These are phyloP conservation scores for Fusarium ambrosium DNA, from an alignment of 2,329 filamentous ascomycete genomes.

Conservation along the genomic window DNA sequence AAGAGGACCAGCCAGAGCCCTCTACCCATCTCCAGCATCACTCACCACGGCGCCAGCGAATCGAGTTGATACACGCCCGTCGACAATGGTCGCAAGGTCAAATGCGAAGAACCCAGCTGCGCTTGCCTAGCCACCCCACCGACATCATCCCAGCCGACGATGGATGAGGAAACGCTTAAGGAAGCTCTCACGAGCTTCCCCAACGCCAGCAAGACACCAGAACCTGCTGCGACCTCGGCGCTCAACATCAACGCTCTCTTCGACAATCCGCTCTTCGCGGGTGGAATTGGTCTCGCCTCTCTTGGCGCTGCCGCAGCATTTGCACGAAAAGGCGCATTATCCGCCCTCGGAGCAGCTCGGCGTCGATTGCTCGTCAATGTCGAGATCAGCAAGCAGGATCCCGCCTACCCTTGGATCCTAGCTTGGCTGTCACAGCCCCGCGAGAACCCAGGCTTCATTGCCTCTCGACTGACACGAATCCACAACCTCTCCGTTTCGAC, in stretches of 20 bases:
- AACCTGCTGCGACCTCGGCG: slow-evolving; percentile 49
- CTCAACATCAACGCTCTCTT: slow-evolving; percentile 70
- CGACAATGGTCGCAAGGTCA: neutral
- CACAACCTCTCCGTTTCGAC: slow-evolving; percentile 72
- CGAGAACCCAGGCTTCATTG: slow-evolving; percentile 70
- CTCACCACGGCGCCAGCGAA: neutral
- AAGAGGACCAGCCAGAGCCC: slow-evolving; percentile 27
- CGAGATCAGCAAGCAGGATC: slow-evolving; percentile 94
- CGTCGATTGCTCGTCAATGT: slow-evolving; percentile 93
- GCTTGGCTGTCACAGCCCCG: slow-evolving; percentile 94
- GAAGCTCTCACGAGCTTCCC: slow-evolving; percentile 36
- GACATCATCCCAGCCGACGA: slow-evolving; percentile 9
- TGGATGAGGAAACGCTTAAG: slow-evolving; percentile 38
- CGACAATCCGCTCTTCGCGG: slow-evolving; percentile 74
- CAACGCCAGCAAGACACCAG: slow-evolving; percentile 50
- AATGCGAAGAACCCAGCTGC: slow-evolving; percentile 16
- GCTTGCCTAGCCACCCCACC: slow-evolving; percentile 19
- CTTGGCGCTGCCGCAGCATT: slow-evolving; percentile 86
- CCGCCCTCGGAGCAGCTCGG: slow-evolving; percentile 80
- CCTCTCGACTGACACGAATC: slow-evolving; percentile 69
- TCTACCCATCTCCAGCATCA: slow-evolving; percentile 2
- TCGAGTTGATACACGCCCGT: slow-evolving; percentile 4
- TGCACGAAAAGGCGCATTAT: slow-evolving; percentile 81
- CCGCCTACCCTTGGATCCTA: slow-evolving; percentile 93
- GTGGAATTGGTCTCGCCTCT: slow-evolving; percentile 90